These are phyloP conservation scores for Fraxinus ornus DNA, from an alignment of 305 asterid species.

Conservation along the genomic window DNA sequence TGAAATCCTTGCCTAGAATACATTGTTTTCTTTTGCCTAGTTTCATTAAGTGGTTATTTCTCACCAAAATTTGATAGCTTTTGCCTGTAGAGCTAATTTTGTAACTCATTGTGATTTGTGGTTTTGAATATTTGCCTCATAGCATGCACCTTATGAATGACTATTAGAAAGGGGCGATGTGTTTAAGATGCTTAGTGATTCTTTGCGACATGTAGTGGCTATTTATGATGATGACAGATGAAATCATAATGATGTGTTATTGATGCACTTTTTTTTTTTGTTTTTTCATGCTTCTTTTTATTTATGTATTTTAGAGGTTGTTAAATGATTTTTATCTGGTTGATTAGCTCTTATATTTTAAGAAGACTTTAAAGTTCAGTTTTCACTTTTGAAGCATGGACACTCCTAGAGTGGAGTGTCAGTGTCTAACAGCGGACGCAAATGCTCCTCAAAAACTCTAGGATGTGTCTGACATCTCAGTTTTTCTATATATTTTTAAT, in stretches of 20 bases:
- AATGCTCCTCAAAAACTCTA: not conserved
- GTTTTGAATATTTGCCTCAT: not conserved
- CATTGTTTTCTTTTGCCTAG: not conserved
- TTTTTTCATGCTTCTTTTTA: not conserved
- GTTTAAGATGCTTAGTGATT: not conserved
- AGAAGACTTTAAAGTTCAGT: not conserved
- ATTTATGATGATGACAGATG: not conserved
- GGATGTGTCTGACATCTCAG: not conserved
- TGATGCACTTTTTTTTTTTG: not conserved
- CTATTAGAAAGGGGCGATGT: not conserved
- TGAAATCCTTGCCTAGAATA: conserved; percentile 3
- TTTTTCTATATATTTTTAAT: not conserved
- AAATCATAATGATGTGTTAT: not conserved
- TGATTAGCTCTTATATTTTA: not conserved
- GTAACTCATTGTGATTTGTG: not conserved
- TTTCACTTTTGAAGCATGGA: not conserved
- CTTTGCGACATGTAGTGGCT: not conserved
- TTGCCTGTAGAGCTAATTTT: not conserved
- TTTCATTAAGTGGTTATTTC: not conserved
- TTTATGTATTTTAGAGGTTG: not conserved
- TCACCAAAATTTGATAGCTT: not conserved
- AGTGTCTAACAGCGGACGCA: not conserved
- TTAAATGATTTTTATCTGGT: not conserved
- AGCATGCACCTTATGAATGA: not conserved
- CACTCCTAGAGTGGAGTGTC: not conserved